Conservation (phyloP, 768 basidiomycete species). For the Tricholoma hemisulphureum region DNA sequence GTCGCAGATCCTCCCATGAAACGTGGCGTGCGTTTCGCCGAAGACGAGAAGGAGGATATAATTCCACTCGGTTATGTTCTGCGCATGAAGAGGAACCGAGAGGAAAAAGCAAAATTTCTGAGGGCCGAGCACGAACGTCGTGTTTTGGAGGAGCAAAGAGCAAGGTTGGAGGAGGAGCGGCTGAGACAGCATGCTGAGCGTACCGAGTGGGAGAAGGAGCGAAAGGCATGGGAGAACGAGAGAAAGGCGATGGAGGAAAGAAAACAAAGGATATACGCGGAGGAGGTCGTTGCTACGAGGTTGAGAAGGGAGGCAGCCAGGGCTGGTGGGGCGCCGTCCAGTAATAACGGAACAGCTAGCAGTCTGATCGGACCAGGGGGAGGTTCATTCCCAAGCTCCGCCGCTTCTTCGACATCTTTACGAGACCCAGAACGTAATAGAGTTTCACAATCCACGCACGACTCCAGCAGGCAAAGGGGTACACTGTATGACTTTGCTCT, state of each 20-base stretch:
- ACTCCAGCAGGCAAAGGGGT: constrained; percentile 32
- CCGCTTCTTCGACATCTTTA: constrained; percentile 36
- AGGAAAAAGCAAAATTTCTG: constrained; percentile 69
- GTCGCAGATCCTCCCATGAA: constrained; percentile 31
- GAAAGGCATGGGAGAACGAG: constrained; percentile 46
- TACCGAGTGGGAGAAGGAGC: constrained; percentile 50
- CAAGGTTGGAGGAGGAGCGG: constrained; percentile 42
- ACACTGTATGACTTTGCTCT: constrained; percentile 29
- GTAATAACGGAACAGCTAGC: constrained; percentile 14
- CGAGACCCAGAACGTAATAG: constrained; percentile 39
- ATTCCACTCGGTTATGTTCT: constrained; percentile 70
- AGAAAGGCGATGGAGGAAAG: constrained; percentile 52
- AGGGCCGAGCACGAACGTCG: constrained; percentile 57
- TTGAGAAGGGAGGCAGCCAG: constrained; percentile 57
- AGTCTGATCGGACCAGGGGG: constrained; percentile 22
- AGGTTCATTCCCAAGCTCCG: constrained; percentile 34
- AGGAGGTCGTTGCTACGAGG: constrained; percentile 62
- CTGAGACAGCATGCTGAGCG: constrained; percentile 45
- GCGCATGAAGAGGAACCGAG: constrained; percentile 68
- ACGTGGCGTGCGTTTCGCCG: constrained; percentile 65
- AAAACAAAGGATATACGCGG: constrained; percentile 50
- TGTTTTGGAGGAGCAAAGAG: constrained; percentile 46
- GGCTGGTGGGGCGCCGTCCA: constrained; percentile 39
- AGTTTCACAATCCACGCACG: constrained; percentile 10
- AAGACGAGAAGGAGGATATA: constrained; percentile 65